phyloP scores from a whole-genome alignment of 495 filamentous ascomycete genomes.

The Talaromyces proteolyticus region DNA sequence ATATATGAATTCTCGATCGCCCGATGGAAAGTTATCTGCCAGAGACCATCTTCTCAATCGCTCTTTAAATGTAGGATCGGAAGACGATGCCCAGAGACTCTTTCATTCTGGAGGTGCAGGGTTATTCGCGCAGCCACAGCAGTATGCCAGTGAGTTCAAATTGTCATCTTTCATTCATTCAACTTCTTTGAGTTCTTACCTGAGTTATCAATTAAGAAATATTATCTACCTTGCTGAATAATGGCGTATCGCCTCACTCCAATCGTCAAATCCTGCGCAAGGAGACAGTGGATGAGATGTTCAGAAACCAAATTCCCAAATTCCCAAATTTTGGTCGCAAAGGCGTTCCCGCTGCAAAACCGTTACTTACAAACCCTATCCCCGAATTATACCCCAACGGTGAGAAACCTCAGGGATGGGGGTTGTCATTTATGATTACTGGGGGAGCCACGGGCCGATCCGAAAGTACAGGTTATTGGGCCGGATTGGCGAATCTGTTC shows the following conservation, averaged over 20 bases:
- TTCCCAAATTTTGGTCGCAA: slow-evolving; percentile 44
- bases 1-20: slow-evolving; percentile 29
- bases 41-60: slow-evolving; percentile 31
- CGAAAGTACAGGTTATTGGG: slow-evolving; percentile 44
- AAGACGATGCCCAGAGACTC: slow-evolving; percentile 19
- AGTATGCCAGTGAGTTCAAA: slow-evolving; percentile 39
- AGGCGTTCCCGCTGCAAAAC: slow-evolving; percentile 36
- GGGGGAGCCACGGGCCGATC: slow-evolving; percentile 41
- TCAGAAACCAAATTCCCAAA: slow-evolving; percentile 52
- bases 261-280: slow-evolving; percentile 33
- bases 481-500: slow-evolving; percentile 52
- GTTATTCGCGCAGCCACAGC: slow-evolving; percentile 36
- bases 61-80: slow-evolving; percentile 24
- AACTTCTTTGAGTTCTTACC: background rate
- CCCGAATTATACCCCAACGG: slow-evolving; percentile 46
- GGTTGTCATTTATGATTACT: slow-evolving; percentile 49
- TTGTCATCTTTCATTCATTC: background rate
- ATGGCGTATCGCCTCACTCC: slow-evolving; percentile 37
- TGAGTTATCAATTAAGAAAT: slow-evolving; percentile 21
- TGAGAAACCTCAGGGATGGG: slow-evolving; percentile 53
- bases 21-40: slow-evolving; percentile 22
- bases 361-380: slow-evolving; percentile 35
- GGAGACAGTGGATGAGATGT: slow-evolving; percentile 50
- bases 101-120: slow-evolving; percentile 48
- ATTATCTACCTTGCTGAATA: slow-evolving; percentile 34